A percentile compares a stretch with the other conserved stretches of the same genome.
phyloP scores from a whole-genome alignment of 257 asterid genomes.

The Solanum corneliomulleri region DNA sequence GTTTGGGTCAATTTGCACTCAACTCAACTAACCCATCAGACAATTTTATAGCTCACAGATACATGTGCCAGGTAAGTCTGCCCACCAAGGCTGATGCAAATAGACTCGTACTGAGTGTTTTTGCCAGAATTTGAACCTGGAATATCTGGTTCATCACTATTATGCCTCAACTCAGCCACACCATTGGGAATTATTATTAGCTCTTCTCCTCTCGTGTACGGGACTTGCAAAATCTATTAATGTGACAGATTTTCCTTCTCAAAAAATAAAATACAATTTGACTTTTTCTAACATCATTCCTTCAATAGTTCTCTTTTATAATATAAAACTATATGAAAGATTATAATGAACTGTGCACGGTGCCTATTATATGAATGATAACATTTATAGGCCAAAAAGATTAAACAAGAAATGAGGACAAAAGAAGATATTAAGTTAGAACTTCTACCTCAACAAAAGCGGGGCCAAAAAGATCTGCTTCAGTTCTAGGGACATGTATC shows the following conservation, averaged over 20 bases:
- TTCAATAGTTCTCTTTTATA: background rate
- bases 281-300: background rate
- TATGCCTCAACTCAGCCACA: background rate
- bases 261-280: background rate
- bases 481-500: constrained; percentile 51
- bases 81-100: background rate
- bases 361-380: background rate
- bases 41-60: background rate
- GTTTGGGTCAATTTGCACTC: background rate
- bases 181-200: background rate
- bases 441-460: constrained; percentile 70
- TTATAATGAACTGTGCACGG: background rate
- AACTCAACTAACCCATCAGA: background rate
- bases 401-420: background rate
- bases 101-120: background rate
- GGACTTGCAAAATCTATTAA: background rate
- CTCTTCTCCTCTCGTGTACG: background rate
- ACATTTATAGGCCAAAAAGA: background rate
- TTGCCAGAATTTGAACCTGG: background rate
- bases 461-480: constrained; percentile 54
- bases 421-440: background rate
- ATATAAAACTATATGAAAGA: background rate
- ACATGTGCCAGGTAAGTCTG: background rate
- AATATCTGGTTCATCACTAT: background rate
- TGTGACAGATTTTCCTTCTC: background rate